Percentiles rank a stretch among this genome's conserved stretches.
phyloP scores from a whole-genome alignment of 2,329 filamentous ascomycete genomes.

The Leptoxyphium fumago region DNA sequence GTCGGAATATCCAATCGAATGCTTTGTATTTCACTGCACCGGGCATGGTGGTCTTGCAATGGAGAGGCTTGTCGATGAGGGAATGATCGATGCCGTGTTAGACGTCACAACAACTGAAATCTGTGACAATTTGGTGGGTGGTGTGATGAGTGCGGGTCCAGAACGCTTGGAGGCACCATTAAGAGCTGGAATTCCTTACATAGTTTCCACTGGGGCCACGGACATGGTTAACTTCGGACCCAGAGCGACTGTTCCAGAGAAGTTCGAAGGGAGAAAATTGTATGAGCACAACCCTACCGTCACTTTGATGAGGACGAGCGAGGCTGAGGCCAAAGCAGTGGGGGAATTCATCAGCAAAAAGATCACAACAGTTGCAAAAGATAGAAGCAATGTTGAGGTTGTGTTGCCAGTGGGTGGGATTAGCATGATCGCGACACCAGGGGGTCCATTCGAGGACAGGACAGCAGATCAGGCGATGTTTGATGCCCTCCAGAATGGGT shows the following conservation, averaged over 20 bases:
- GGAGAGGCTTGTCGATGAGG: slow-evolving; percentile 47
- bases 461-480: slow-evolving; percentile 35
- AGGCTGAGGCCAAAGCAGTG: slow-evolving; percentile 42
- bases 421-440: slow-evolving; percentile 43
- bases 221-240: slow-evolving; percentile 55
- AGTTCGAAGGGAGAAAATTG: slow-evolving; percentile 37
- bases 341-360: slow-evolving; percentile 42
- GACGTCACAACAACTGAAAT: slow-evolving; percentile 62
- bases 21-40: slow-evolving; percentile 55
- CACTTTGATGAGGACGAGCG: slow-evolving; percentile 49
- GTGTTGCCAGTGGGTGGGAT: slow-evolving; percentile 46
- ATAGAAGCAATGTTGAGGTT: slow-evolving; percentile 34
- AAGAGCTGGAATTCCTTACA: slow-evolving; percentile 41
- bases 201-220: slow-evolving; percentile 35
- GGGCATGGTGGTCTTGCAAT: slow-evolving; percentile 54
- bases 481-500: slow-evolving; percentile 31
- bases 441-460: slow-evolving; percentile 38
- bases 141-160: slow-evolving; percentile 45
- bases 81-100: slow-evolving; percentile 47
- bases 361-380: slow-evolving; percentile 27
- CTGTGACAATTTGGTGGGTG: slow-evolving; percentile 47
- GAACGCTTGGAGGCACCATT: slow-evolving; percentile 43
- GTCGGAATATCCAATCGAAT: slow-evolving; percentile 34
- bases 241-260: slow-evolving; percentile 38
- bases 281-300: slow-evolving; percentile 52